Evolutionary conservation across 805 yeast species (phyloP), one percentile per base, ranked within the genome.

Genomic region (Starmera pachycereana): DNA sequence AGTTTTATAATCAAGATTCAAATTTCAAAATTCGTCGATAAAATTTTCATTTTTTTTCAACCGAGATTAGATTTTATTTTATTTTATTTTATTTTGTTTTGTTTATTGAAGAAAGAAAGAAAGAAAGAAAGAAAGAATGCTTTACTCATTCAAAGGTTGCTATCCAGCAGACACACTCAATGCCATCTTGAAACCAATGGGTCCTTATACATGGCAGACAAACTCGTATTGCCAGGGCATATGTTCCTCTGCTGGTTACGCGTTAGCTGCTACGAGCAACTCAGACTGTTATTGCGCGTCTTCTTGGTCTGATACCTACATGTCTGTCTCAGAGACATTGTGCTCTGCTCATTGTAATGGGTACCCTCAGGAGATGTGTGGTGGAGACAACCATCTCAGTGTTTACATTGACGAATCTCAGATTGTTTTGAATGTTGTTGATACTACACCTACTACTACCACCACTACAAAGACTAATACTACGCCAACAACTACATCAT

Each of bases 221-320:
- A 70, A 76, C 13, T 63, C 71, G 8, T 62, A 73, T 52, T 81
- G 92, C 57, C 62, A 66, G 42, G 47, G 51, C 8, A 62, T 65
- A 45, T 81, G 96, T 60, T 49, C 59, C 40, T 6, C 27, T 5
- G 7, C 27, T 51, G 39, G 71, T 8, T 63, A 59, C 51, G 60
- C 64, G 16, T 65, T 69, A 14, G 71, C 71, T 33, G 88, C 81
- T 4, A 54, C 75, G 29, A 55, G 68, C 11, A 58, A 67, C 38
- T 85, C 87, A 8, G 51, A 65, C 22, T 84, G 95, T 57, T 81
- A 71, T 52, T 84, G 95, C 58, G 90, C 90, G 25, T 61, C 69
- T 50, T 44, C 62, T 1, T 52, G 66, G 4, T 67, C 76, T 4
- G 40, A 58, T 8, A 47, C 63, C 3, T 47, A 54, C 10, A 43